phyloP scores from a whole-genome alignment of 1,284 basidiomycete species.

The Xanthoconium separans region DNA sequence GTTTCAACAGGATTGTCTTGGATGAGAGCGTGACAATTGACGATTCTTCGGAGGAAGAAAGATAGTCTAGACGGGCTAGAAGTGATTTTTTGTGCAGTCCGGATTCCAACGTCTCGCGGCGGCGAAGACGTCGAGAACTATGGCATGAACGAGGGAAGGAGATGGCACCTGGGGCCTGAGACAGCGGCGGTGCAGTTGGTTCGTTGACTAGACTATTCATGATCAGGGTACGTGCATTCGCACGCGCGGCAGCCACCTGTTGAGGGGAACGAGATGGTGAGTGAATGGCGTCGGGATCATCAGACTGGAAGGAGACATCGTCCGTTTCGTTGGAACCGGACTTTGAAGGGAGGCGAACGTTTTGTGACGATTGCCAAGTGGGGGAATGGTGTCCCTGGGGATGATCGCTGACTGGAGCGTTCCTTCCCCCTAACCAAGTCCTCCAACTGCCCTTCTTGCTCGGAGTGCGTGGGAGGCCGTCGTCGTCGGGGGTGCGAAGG shows the following conservation, averaged over 20 bases:
- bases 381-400: constrained; percentile 15
- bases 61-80: constrained; percentile 44
- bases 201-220: constrained; percentile 41
- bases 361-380: constrained; percentile 18
- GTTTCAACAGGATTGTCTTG: constrained; percentile 33
- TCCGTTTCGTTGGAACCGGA: constrained; percentile 23
- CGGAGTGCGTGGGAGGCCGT: constrained; percentile 40
- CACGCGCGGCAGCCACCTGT: constrained; percentile 28
- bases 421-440: constrained; percentile 48
- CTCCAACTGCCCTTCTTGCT: constrained; percentile 49
- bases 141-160: constrained; percentile 68
- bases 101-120: constrained; percentile 42
- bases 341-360: constrained; percentile 13
- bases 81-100: constrained; percentile 52
- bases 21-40: constrained; percentile 50
- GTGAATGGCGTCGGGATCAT: constrained; percentile 28
- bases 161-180: constrained; percentile 41
- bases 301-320: constrained; percentile 23
- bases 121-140: constrained; percentile 37
- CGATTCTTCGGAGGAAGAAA: constrained; percentile 45
- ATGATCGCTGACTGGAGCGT: constrained; percentile 27
- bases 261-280: constrained; percentile 7
- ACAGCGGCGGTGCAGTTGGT: constrained; percentile 50
- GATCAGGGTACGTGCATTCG: constrained; percentile 35
- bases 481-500: constrained; percentile 61